phyloP scores from a whole-genome alignment of 2,329 filamentous ascomycete species.

The Daldinia sp. region DNA sequence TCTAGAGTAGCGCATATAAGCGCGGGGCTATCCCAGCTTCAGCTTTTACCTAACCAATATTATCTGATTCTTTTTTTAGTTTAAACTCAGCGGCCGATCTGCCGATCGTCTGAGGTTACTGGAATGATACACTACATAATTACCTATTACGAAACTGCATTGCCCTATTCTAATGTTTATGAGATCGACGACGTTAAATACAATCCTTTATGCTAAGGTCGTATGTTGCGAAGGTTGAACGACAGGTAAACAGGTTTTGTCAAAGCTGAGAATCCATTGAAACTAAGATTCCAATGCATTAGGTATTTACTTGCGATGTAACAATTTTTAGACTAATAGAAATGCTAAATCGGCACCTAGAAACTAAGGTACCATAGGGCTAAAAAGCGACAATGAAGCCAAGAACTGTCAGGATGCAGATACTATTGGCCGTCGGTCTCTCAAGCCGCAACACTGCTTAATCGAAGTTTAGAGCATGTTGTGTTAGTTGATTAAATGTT shows the following conservation, averaged over 20 bases:
- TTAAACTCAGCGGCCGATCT: neutral
- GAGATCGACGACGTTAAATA: neutral
- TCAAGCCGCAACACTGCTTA: too few relatives aligned
- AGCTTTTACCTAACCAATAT: neutral
- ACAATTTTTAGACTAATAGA: neutral
- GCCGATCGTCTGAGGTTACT: neutral
- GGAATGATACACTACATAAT: neutral
- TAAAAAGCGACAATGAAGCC: too few relatives aligned
- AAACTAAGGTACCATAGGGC: too few relatives aligned
- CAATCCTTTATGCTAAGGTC: neutral
- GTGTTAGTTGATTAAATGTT: neutral
- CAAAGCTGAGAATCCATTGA: neutral
- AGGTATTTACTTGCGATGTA: neutral
- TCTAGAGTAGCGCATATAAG: neutral
- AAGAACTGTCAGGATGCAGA: too few relatives aligned
- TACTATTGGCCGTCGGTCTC: too few relatives aligned
- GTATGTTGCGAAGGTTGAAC: too few relatives aligned
- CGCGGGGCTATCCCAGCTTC: neutral
- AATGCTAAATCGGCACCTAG: too few relatives aligned
- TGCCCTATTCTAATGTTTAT: neutral
- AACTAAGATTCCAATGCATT: neutral
- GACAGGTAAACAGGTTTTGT: neutral
- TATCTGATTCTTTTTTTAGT: neutral
- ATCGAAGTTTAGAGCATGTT: neutral
- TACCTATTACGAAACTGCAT: neutral